Base-by-base conservation (phyloP, 106 monocot species). In the Phalaenopsis aphrodite region DNA sequence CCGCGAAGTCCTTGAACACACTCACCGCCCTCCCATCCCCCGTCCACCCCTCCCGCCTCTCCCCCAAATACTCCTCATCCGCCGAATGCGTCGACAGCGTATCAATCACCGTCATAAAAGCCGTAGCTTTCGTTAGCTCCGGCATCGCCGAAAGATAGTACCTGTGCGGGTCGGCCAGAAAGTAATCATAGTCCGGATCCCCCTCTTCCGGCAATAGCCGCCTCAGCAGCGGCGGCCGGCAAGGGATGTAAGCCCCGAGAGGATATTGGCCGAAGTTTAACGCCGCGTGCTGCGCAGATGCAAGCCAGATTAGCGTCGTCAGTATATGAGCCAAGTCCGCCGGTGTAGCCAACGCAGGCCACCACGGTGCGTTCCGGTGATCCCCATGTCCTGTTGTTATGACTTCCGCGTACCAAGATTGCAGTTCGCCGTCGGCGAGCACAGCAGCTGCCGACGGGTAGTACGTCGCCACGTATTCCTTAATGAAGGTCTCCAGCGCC, bases 241-340 rank as follows among this genome's bases (percentile, higher is more conserved):
- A 92, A n/a, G 99, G 99, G 55, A 99, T 74, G 92, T 99, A 99
- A 5, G 95, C 99, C 12, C 99, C 99, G 3, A 93, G 83, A 14
- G 94, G 99, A 82, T 99, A 99, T 80, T 99, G 99, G 8, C 86
- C 99, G 72, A 99, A 99, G 84, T 95, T 99, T 58, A 99, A 88
- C 24, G 99, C 92, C 15, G 99, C 99, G 78, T 99, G 99, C 81
- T 99, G 99, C 5, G 95, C 94, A 3, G 99, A 95, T 38, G 85
- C 76, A 41, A 93, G 85, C 99, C 95, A 99, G 42, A 99, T 84
- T 49, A 99, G 72, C 72, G 95, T 99, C 64, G 95, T 95, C 52
- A 99, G 89, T 49, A 95, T 38, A 56, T 72, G 75, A 65, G 81
- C 47, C 4, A 99, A 82, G 78, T 91, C 86, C 11, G 79, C 77